Evolutionary conservation across 2,329 filamentous ascomycete species (phyloP), one percentile per base, ranked within the genome.

Genomic region (Graphiopsis chlorocephala): DNA sequence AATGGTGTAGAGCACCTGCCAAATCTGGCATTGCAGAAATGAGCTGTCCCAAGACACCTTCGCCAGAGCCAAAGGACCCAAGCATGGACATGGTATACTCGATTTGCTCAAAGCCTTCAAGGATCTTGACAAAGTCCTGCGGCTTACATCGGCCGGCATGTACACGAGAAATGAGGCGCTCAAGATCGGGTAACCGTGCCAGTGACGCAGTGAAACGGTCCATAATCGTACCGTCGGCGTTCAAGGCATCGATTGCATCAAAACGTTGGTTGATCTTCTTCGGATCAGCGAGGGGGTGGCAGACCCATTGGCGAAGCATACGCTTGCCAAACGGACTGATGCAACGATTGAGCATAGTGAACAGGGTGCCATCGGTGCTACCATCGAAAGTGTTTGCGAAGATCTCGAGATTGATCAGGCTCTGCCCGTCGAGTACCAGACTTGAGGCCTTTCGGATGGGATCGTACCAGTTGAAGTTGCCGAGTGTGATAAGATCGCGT

Each of bases 61-160:
- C 89, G 2, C 90, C 91, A n/a, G 88, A 86, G 61, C 89, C 87
- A 71, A 91, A 90, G 10, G 88, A 84, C 55, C 85, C 83, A 1
- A 98, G 84, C 25, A 98, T 83, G 60, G 87, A 86, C 84, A 97
- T 92, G 0, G 93, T 96, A 76, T 97, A 95, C 68, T 97, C 93
- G 53, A 99, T 98, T 78, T 97, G 94, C 80, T 98, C 95, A 71
- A 97, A 99, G 0, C 95, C 95, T 76, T 98, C 93, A 0, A 99
- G 83, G 0, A 98, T 94, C 56, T 89, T 90, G 53, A 98, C 88
- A 76, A 99, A 99, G 75, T 99, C 95, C 64, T 95, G 91, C 0
- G 93, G 86, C 73, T 88, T 92, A 80, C 93, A 97, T n/a, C 88
- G 88, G 0, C 92, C 91, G 0, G 95, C 95, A 73, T 99, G 95